Conservation (phyloP, 345 rosid species). For the Citrus reticulata region DNA sequence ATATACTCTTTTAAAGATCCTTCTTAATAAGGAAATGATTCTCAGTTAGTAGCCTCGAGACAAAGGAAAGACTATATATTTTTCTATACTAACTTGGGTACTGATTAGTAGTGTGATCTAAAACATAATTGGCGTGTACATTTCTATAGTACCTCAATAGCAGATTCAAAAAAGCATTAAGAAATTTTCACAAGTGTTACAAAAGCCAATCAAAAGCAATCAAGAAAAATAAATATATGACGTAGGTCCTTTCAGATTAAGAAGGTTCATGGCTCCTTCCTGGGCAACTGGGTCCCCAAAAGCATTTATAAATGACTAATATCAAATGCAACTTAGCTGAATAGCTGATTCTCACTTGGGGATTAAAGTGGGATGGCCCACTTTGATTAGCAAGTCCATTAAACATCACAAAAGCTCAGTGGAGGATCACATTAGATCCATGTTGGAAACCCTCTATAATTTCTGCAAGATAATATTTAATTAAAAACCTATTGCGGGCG, state of each 20-base stretch:
- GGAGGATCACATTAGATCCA: slow-evolving; percentile 36
- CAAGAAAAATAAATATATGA: slow-evolving; percentile 5
- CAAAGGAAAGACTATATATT: too few relatives aligned
- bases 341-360: slow-evolving; percentile 8
- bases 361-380: slow-evolving; percentile 26
- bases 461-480: neutral
- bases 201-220: slow-evolving; percentile 7
- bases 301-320: slow-evolving; percentile 13
- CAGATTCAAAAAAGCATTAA: neutral
- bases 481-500: neutral
- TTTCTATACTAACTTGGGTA: too few relatives aligned
- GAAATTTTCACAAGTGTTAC: neutral
- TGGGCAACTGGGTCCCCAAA: slow-evolving; percentile 20
- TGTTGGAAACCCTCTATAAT: neutral
- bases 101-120: neutral
- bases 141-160: neutral
- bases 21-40: neutral
- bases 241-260: neutral
- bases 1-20: neutral
- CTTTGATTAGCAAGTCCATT: slow-evolving; percentile 30
- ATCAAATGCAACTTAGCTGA: slow-evolving; percentile 6
- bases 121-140: neutral
- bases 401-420: slow-evolving; percentile 31
- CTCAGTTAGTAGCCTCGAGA: neutral
- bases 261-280: slow-evolving; percentile 27